Conservation (phyloP, 306 rosid genomes). For the Erythrophleum fordii region DNA sequence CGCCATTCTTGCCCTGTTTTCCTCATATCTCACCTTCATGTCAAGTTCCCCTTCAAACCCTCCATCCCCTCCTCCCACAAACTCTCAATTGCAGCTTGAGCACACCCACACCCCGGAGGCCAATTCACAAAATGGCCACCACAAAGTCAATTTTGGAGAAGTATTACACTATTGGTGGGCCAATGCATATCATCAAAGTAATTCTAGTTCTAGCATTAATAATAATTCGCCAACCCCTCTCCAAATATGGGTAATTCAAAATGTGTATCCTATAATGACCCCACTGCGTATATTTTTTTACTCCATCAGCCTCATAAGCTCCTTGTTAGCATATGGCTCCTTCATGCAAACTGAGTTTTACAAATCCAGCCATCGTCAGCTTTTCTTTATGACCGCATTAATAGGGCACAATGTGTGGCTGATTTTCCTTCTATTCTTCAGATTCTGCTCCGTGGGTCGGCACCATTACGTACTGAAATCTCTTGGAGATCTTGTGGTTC, state of each 20-base stretch:
- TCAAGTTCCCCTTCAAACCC: slow-evolving; percentile 26
- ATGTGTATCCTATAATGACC: slow-evolving; percentile 39
- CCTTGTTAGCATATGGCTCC: slow-evolving; percentile 17
- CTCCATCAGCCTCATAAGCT: neutral
- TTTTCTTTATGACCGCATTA: slow-evolving; percentile 9
- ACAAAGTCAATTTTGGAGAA: slow-evolving; percentile 5
- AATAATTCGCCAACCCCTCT: slow-evolving; percentile 17
- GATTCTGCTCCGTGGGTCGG: slow-evolving; percentile 5
- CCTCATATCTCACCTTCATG: neutral
- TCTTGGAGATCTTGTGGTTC: slow-evolving; percentile 26
- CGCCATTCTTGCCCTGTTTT: slow-evolving; percentile 7
- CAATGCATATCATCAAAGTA: neutral
- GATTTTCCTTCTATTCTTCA: slow-evolving; percentile 28
- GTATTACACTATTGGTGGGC: slow-evolving; percentile 9
- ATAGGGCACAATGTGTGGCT: neutral
- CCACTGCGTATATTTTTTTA: slow-evolving; percentile 34
- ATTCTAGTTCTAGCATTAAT: neutral
- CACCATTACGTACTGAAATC: slow-evolving; percentile 29
- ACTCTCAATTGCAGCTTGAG: neutral
- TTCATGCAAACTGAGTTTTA: slow-evolving; percentile 33
- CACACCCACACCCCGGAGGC: neutral
- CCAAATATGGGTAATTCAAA: slow-evolving; percentile 32
- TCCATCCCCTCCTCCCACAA: neutral
- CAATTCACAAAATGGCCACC: neutral
- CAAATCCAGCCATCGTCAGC: neutral